Evolutionary conservation across 306 rosid genomes (phyloP).

Genomic region (Corylus avellana): DNA sequence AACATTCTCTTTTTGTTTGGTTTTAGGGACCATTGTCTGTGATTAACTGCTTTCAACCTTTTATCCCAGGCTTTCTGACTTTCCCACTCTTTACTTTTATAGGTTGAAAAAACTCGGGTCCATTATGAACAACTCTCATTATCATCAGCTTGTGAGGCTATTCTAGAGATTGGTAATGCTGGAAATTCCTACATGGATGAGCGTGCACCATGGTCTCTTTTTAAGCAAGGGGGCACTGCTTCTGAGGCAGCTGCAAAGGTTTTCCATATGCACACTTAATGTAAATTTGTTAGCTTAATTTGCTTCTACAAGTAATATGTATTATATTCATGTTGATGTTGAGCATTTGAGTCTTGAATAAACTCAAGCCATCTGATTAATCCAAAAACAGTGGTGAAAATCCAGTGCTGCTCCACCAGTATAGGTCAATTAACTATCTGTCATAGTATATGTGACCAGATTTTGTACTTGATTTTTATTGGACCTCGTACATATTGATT

Average conservation of each 20-base stretch:
- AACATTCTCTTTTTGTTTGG: background rate
- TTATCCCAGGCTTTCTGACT: background rate
- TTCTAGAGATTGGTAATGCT: slow-evolving; percentile 77
- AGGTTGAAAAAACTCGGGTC: slow-evolving; percentile 73
- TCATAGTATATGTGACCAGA: background rate
- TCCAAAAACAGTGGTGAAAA: background rate
- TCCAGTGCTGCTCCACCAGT: background rate
- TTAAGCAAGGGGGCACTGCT: slow-evolving; percentile 81
- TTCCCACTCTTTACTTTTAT: slow-evolving; percentile 11
- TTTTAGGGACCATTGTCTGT: background rate
- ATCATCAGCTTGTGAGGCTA: slow-evolving; percentile 92
- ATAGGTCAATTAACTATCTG: background rate
- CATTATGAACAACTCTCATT: slow-evolving; percentile 72
- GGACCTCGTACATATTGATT: background rate
- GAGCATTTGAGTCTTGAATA: background rate
- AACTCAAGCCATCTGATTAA: background rate
- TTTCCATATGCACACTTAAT: background rate
- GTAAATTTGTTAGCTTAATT: slow-evolving; percentile 1
- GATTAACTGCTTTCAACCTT: background rate
- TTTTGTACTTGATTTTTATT: background rate
- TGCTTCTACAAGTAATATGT: background rate
- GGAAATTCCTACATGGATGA: slow-evolving; percentile 89
- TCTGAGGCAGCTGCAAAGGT: slow-evolving; percentile 90
- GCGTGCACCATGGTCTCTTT: slow-evolving; percentile 91
- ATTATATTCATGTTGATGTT: background rate